phyloP scores from a whole-genome alignment of 2,329 filamentous ascomycete genomes.

The Exophiala calicioides region DNA sequence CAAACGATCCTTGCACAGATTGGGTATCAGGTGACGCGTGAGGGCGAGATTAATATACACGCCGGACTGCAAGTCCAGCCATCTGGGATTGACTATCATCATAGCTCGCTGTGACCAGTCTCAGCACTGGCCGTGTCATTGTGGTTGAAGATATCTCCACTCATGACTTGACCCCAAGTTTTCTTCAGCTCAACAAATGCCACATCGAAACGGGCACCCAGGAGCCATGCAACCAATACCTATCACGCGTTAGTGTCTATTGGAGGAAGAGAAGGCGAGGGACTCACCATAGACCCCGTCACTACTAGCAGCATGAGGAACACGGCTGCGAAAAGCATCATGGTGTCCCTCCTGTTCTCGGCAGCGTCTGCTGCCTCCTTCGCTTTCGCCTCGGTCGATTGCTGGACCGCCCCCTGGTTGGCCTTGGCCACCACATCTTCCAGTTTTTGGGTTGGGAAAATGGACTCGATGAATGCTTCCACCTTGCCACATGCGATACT shows the following conservation, averaged over 20 bases:
- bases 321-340: conserved; percentile 67
- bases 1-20: not conserved
- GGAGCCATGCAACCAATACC: conserved; percentile 74
- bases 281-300: conserved; percentile 75
- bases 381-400: conserved; percentile 41
- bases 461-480: conserved; percentile 68
- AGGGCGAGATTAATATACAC: conserved; percentile 9
- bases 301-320: conserved; percentile 70
- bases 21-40: not conserved
- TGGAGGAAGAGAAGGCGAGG: not conserved
- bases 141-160: conserved; percentile 6
- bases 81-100: conserved; percentile 19
- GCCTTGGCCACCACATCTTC: conserved; percentile 53
- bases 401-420: conserved; percentile 40
- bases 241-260: conserved; percentile 40
- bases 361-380: conserved; percentile 50
- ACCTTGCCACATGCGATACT: conserved; percentile 88
- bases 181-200: conserved; percentile 58
- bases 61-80: not conserved
- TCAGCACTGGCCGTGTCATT: conserved; percentile 1
- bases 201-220: conserved; percentile 81
- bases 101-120: conserved; percentile 20
- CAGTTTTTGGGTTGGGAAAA: conserved; percentile 83
- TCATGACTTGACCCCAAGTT: conserved; percentile 33
- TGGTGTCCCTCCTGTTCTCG: conserved; percentile 56